phyloP scores from a whole-genome alignment of 2,329 filamentous ascomycete genomes.

The Coniella vitis region DNA sequence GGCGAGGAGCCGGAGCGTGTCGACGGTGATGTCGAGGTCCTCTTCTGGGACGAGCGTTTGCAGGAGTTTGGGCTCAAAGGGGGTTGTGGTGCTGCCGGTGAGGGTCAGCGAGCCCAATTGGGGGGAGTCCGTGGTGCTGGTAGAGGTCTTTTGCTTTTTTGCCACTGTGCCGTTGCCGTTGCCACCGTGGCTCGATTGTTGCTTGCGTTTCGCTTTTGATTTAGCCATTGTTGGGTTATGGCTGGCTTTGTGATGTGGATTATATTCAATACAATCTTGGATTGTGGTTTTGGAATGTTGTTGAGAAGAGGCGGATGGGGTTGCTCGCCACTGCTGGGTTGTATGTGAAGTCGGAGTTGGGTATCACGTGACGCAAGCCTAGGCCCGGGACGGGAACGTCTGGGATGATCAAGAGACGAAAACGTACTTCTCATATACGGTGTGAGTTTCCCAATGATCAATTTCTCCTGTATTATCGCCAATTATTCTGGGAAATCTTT shows the following conservation, averaged over 20 bases:
- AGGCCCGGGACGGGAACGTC: neutral
- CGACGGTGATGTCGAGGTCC: constrained; percentile 15
- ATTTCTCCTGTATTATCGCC: too few relatives aligned
- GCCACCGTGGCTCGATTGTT: constrained; percentile 4
- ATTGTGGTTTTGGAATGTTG: too few relatives aligned
- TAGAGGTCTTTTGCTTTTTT: constrained; percentile 11
- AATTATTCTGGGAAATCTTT: too few relatives aligned
- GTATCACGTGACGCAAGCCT: constrained; percentile 3
- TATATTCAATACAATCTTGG: neutral
- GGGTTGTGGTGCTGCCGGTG: constrained; percentile 2
- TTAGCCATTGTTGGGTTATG: constrained; percentile 7
- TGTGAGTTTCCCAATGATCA: too few relatives aligned
- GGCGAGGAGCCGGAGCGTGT: constrained; percentile 10
- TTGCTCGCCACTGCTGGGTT: neutral
- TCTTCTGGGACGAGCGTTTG: constrained; percentile 14
- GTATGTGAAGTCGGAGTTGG: constrained; percentile 1
- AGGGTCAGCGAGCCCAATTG: neutral
- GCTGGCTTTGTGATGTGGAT: neutral
- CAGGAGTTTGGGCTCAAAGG: constrained; percentile 8
- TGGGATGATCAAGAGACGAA: neutral
- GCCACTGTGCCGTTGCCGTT: constrained; percentile 1
- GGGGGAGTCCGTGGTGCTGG: neutral
- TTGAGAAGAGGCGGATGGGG: neutral
- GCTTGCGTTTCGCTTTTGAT: constrained; percentile 15
- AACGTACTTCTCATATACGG: too few relatives aligned